phyloP scores from a whole-genome alignment of 1,284 basidiomycete species.

The Apiotrichum mycotoxinovorans region DNA sequence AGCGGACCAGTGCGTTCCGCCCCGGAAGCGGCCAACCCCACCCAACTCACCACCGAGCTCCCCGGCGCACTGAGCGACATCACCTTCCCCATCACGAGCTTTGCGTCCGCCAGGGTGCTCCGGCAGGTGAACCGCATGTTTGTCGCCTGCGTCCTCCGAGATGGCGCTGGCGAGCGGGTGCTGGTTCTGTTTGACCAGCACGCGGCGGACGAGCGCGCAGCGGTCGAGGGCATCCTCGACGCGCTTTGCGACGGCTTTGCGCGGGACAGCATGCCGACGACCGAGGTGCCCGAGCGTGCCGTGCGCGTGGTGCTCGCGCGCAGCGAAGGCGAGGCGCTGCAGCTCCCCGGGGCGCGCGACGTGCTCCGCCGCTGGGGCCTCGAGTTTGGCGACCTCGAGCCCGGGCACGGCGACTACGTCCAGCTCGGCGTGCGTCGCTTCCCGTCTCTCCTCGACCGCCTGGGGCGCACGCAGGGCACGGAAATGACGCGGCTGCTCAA shows the following conservation, averaged over 20 bases:
- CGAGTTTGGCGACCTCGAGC: constrained; percentile 49
- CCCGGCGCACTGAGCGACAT: constrained; percentile 9
- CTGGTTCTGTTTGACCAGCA: constrained; percentile 89
- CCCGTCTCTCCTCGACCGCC: constrained; percentile 39
- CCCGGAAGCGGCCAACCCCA: neutral
- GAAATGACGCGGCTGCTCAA: constrained; percentile 39
- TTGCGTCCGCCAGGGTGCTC: constrained; percentile 60
- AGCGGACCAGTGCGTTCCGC: neutral
- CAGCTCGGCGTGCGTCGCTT: constrained; percentile 45
- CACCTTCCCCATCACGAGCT: constrained; percentile 50
- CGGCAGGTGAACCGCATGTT: constrained; percentile 87
- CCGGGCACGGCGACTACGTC: constrained; percentile 32
- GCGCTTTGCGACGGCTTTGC: constrained; percentile 63
- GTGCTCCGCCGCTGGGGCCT: constrained; percentile 72
- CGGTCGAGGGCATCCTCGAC: constrained; percentile 76
- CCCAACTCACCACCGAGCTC: neutral
- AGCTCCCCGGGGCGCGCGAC: constrained; percentile 20
- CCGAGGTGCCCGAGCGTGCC: constrained; percentile 33
- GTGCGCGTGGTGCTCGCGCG: constrained; percentile 61
- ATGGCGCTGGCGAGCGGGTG: neutral
- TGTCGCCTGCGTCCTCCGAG: constrained; percentile 62
- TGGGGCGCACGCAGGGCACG: constrained; percentile 28
- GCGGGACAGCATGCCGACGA: constrained; percentile 48
- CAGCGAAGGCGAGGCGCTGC: constrained; percentile 59
- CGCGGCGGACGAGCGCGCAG: constrained; percentile 86